Conservation (phyloP, 352 stramenopile genomes). For the Thalassiosira delicatula region DNA sequence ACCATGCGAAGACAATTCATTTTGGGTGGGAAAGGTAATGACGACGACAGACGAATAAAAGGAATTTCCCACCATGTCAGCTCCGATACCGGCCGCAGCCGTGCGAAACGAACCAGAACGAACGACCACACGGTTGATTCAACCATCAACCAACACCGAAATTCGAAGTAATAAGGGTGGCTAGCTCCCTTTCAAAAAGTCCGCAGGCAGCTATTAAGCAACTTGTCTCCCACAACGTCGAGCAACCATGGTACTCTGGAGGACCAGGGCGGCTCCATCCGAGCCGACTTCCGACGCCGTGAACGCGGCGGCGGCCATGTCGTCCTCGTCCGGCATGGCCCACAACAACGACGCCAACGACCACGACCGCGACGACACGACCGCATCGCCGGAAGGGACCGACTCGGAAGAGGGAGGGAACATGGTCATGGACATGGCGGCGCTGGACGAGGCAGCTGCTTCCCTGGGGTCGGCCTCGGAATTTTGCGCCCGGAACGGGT, state of each 20-base stretch:
- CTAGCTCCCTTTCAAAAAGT: not conserved
- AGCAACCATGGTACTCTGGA: conserved; percentile 25
- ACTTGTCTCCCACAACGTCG: not conserved
- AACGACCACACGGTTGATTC: not conserved
- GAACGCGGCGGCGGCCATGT: conserved; percentile 1
- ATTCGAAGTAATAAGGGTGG: not conserved
- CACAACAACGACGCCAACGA: not conserved
- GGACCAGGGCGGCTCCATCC: not conserved
- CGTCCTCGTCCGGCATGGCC: not conserved
- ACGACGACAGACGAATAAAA: not conserved
- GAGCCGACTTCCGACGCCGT: conserved; percentile 1
- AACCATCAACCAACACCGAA: not conserved
- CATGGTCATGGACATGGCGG: not conserved
- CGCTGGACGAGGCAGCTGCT: not conserved
- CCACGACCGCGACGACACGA: not conserved
- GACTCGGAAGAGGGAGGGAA: not conserved
- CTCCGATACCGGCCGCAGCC: not conserved
- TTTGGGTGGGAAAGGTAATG: no score
- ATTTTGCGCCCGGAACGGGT: conserved; percentile 30
- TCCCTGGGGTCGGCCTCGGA: conserved; percentile 20
- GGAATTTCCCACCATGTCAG: not conserved
- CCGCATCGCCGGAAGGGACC: not conserved
- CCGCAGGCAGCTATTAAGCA: not conserved
- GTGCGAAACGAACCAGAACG: not conserved
- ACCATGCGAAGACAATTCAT: not conserved